These are phyloP conservation scores for Metschnikowia vanudenii DNA, from an alignment of 805 yeast genomes.

Conservation along the genomic window DNA sequence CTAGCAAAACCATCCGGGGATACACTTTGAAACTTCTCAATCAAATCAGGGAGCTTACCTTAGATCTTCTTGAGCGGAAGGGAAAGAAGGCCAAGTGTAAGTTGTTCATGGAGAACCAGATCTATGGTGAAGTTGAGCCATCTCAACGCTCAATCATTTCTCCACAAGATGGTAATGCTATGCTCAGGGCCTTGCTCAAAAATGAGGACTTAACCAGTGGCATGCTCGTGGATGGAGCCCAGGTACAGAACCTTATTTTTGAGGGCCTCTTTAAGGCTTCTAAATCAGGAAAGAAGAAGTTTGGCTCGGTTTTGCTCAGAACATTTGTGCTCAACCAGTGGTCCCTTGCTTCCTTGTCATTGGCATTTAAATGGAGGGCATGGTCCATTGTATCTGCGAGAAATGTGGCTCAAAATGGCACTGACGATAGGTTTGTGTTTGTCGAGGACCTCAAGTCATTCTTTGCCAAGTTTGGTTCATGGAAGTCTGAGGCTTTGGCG, in stretches of 20 bases:
- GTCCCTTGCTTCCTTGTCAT: constrained; percentile 29
- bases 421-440: constrained; percentile 34
- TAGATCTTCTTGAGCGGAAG: constrained; percentile 33
- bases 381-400: constrained; percentile 32
- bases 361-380: constrained; percentile 49
- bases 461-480: constrained; percentile 46
- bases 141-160: constrained; percentile 53
- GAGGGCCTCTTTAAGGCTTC: constrained; percentile 41
- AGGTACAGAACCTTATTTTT: constrained; percentile 27
- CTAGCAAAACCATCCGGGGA: constrained; percentile 49
- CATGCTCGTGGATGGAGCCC: constrained; percentile 27
- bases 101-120: constrained; percentile 49
- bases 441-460: constrained; percentile 31
- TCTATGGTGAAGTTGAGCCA: constrained; percentile 55
- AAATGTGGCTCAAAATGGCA: constrained; percentile 21
- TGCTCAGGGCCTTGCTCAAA: constrained; percentile 28
- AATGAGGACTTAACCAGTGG: constrained; percentile 23
- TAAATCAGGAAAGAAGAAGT: constrained; percentile 47
- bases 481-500: constrained; percentile 42
- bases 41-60: constrained; percentile 28
- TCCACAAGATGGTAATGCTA: constrained; percentile 60
- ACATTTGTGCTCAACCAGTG: constrained; percentile 75
- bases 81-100: constrained; percentile 33
- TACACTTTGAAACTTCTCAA: constrained; percentile 23
- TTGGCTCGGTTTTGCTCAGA: constrained; percentile 52